Base-by-base conservation (phyloP, 768 basidiomycete genomes). In the Pleurotus salmoneostramineus region DNA sequence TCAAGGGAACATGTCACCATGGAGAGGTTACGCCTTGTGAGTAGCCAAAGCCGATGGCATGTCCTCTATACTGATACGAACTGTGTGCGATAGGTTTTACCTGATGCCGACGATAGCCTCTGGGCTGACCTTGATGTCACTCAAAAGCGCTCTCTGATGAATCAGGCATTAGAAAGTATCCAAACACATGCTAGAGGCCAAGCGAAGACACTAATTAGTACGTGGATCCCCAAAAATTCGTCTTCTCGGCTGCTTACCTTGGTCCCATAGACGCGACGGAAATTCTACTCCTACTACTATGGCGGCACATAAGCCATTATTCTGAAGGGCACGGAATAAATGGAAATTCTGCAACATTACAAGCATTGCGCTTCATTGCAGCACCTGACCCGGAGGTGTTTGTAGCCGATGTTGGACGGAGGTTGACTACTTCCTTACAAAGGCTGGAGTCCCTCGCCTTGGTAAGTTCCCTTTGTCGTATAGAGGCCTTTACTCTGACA, bases 221-320 rank as follows among this genome's bases (percentile, higher is more conserved):
- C 54, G 83, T 72, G 10, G 33, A 5, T 45, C 7, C 11, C 21
- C 36, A 11, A 6, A 6, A 10, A 45, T 50, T 33, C 49, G 21
- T 6, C n/a, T 32, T 42, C 3, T 27, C 21, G 21, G 21, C 21
- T 27, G 21, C 35, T 50, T 40, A 49, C 57, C 3, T 48, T 56
- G 7, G 59, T 44, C 15, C 44, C 42, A 3, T 61, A 90, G 89
- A 81, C 57, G 82, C 87, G 12, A 71, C 84, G 50, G 94, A 95
- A 70, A 88, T 93, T 83, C 68, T 90, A 4, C 75, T 95, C 6
- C 76, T 95, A 14, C 77, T 95, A 15, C 73, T 93, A 7, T 93
- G 90, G 88, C 80, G 91, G 12, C 94, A 95, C 64, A 65, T 92
- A 32, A 77, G 82, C 11, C 84, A 85, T 66, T 95, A 89, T 69